These are phyloP conservation scores for Hapsidospora chrysogenum DNA, from an alignment of 495 filamentous ascomycete species.

Conservation along the genomic window DNA sequence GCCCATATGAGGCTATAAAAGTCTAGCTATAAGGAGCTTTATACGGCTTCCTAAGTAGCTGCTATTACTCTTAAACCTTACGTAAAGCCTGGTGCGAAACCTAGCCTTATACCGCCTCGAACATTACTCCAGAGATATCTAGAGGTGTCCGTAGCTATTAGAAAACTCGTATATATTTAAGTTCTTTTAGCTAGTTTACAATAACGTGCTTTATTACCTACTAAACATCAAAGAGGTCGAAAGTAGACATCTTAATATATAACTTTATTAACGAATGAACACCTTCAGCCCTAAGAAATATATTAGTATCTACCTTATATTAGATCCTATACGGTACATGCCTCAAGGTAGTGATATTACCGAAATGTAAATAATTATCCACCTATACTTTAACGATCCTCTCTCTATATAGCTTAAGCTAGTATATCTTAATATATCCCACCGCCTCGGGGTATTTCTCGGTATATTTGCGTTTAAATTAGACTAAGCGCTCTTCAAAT, in stretches of 20 bases:
- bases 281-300: background rate
- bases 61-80: background rate
- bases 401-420: background rate
- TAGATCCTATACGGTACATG: too few relatives aligned
- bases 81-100: slow-evolving; percentile 1
- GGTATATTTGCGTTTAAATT: background rate
- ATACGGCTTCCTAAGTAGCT: background rate
- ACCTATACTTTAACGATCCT: slow-evolving; percentile 1
- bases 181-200: background rate
- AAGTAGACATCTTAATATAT: background rate
- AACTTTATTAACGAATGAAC: background rate
- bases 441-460: background rate
- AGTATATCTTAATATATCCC: background rate
- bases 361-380: slow-evolving; percentile 1
- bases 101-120: background rate
- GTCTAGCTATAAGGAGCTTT: background rate
- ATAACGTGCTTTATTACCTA: background rate
- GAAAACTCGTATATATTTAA: background rate
- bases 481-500: background rate
- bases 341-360: background rate
- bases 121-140: background rate
- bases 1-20: background rate
- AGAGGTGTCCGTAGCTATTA: background rate
- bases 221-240: slow-evolving; percentile 2
- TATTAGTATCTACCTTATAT: too few relatives aligned